These are phyloP conservation scores for Termitomyces sp. DNA, from an alignment of 768 basidiomycete species.

Conservation along the genomic window DNA sequence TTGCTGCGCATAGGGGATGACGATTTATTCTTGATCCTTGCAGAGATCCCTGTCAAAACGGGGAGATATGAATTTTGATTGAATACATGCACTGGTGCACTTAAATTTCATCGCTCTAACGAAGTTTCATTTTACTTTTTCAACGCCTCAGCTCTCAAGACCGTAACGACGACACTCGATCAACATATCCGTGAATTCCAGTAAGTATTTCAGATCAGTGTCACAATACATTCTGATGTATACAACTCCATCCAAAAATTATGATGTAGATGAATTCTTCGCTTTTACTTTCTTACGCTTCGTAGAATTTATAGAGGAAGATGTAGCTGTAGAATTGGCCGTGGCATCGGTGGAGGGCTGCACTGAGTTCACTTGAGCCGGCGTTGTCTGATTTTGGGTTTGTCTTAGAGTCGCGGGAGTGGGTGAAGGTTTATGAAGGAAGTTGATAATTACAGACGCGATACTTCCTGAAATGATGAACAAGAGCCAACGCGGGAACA, in stretches of 20 bases:
- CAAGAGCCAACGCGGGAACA: constrained; percentile 67
- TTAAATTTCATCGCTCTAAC: too few species aligned
- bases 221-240: not conserved
- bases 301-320: constrained; percentile 6
- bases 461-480: constrained; percentile 58
- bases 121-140: too few species aligned
- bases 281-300: constrained; percentile 13
- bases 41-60: too few species aligned
- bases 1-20: constrained; percentile 22
- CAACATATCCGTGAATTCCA: too few species aligned
- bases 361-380: not conserved
- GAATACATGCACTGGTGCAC: too few species aligned
- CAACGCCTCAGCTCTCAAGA: too few species aligned
- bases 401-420: not conserved
- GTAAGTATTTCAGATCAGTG: too few species aligned
- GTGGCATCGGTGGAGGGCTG: not conserved
- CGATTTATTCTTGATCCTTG: too few species aligned
- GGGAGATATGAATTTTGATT: too few species aligned
- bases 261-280: constrained; percentile 1
- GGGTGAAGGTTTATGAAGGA: constrained; percentile 43
- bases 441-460: constrained; percentile 61
- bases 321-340: constrained; percentile 1
- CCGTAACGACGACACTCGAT: too few species aligned
- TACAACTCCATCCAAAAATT: not conserved
- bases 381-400: not conserved